A percentile compares a stretch with the other conserved stretches of the same genome.
phyloP scores from a whole-genome alignment of 805 yeast genomes.

The Kluyveromyces aestuarii region DNA sequence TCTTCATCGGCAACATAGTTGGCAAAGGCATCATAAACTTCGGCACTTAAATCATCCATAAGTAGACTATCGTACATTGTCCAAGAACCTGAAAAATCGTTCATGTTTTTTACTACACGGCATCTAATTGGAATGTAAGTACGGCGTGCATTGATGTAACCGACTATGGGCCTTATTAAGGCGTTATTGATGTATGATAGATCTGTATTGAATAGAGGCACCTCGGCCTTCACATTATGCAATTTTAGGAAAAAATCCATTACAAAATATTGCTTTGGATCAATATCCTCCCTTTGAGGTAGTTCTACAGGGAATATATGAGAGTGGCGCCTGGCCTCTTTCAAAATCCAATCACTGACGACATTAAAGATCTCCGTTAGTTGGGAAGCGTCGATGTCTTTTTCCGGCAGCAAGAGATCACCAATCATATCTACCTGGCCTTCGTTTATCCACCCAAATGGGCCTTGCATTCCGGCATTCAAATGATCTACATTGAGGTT shows the following conservation, averaged over 20 bases:
- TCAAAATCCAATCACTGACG: constrained; percentile 38
- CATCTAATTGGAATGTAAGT: constrained; percentile 85
- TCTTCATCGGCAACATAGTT: constrained; percentile 85
- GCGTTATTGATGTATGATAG: constrained; percentile 89
- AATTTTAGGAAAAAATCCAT: constrained; percentile 73
- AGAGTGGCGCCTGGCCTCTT: constrained; percentile 37
- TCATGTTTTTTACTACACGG: constrained; percentile 64
- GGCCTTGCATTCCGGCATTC: constrained; percentile 85
- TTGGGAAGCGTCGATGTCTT: constrained; percentile 39
- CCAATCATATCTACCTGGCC: constrained; percentile 94
- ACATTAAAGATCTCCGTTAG: constrained; percentile 40
- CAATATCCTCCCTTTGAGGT: constrained; percentile 14
- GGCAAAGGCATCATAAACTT: constrained; percentile 85
- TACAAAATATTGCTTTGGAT: constrained; percentile 47
- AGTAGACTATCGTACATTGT: constrained; percentile 83
- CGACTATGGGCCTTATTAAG: constrained; percentile 87
- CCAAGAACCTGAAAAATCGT: constrained; percentile 95
- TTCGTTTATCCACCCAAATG: constrained; percentile 92
- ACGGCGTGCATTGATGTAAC: constrained; percentile 82
- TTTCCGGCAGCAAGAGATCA: constrained; percentile 74
- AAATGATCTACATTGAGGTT: constrained; percentile 80
- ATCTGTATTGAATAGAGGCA: constrained; percentile 82
- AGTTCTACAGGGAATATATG: constrained; percentile 21
- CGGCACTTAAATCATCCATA: constrained; percentile 85
- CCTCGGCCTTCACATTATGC: constrained; percentile 79